phyloP scores from a whole-genome alignment of 208 protist species.

The Acanthamoeba castellanii region DNA sequence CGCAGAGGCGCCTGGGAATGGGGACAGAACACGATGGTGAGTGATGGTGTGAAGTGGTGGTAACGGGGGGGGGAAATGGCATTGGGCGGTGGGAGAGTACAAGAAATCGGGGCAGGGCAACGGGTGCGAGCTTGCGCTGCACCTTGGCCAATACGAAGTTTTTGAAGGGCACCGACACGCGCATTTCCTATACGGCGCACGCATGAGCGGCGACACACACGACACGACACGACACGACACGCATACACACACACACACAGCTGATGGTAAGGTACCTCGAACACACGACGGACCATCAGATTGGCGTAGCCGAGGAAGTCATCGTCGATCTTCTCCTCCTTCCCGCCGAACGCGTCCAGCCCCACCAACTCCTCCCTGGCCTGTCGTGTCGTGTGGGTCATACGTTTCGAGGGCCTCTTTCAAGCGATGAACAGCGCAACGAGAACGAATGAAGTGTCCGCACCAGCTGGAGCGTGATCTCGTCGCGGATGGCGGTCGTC shows the following conservation, averaged over 20 bases:
- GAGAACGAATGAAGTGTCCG: background rate
- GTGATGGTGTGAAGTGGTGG: background rate
- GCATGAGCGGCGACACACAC: background rate
- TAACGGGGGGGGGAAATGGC: background rate
- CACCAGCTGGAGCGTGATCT: background rate
- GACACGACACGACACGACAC: background rate
- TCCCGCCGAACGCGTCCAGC: background rate
- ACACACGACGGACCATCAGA: background rate
- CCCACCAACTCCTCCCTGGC: slow-evolving; percentile 6
- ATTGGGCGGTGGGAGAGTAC: background rate
- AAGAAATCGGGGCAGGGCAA: background rate
- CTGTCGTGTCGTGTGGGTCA: background rate
- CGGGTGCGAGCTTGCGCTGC: background rate
- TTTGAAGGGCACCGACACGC: background rate
- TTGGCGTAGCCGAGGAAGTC: slow-evolving; percentile 38
- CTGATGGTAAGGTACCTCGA: background rate
- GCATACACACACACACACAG: background rate
- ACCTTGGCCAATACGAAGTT: slow-evolving; percentile 5
- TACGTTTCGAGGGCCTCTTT: background rate
- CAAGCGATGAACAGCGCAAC: background rate
- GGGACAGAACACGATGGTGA: too few species aligned
- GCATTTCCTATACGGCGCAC: background rate
- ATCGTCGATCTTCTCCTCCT: slow-evolving; percentile 17
- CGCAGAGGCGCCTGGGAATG: background rate
- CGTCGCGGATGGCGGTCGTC: background rate